Percentiles rank a stretch among this genome's conserved stretches.
phyloP scores from a whole-genome alignment of 1,139 yeast genomes.

The Komagataea norvegica region DNA sequence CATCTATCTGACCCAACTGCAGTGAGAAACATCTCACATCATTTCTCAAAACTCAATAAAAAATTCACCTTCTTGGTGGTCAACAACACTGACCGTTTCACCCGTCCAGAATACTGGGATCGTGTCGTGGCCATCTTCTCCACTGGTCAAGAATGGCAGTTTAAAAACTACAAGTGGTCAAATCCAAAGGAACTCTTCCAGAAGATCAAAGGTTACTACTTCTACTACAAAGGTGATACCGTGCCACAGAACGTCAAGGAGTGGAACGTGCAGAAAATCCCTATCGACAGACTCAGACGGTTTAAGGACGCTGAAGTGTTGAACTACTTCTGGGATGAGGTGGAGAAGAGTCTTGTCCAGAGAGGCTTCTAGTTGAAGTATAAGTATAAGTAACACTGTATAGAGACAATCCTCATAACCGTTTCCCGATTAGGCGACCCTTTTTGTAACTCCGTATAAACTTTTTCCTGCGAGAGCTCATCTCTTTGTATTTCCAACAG shows the following conservation, averaged over 20 bases:
- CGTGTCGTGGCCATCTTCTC: conserved; percentile 93
- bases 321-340: conserved; percentile 75
- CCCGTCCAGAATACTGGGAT: conserved; percentile 96
- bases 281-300: conserved; percentile 76
- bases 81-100: conserved; percentile 81
- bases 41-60: conserved; percentile 47
- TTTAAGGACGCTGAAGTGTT: conserved; percentile 87
- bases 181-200: conserved; percentile 80
- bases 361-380: conserved; percentile 1
- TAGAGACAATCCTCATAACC: too few species aligned
- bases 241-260: conserved; percentile 70
- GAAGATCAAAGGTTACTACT: conserved; percentile 76
- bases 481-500: too few species aligned
- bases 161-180: conserved; percentile 77
- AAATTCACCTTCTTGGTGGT: conserved; percentile 71
- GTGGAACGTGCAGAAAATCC: conserved; percentile 83
- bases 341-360: conserved; percentile 40
- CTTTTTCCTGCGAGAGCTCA: too few species aligned
- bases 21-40: conserved; percentile 42
- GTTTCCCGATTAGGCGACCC: too few species aligned
- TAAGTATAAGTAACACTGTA: too few species aligned
- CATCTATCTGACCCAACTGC: conserved; percentile 12
- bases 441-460: too few species aligned
- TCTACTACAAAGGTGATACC: conserved; percentile 73
- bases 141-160: conserved; percentile 98